These are phyloP conservation scores for Breviolum minutum DNA, from an alignment of 73 alveolate genomes.

Conservation along the genomic window DNA sequence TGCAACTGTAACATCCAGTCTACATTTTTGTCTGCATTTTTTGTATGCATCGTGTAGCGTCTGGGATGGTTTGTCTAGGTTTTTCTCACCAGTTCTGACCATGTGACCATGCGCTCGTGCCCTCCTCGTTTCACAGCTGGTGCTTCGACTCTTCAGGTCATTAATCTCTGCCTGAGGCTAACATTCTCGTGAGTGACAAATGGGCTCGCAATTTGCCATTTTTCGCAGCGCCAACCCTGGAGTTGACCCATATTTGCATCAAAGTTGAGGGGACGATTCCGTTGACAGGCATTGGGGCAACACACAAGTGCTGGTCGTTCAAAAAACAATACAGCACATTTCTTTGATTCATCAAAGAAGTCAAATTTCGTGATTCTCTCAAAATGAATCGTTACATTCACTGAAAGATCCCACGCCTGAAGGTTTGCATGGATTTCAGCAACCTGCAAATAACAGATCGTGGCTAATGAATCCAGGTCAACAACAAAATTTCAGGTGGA, in stretches of 20 bases:
- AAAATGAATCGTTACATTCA: not conserved
- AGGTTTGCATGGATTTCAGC: not conserved
- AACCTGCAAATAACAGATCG: not conserved
- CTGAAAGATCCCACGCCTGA: not conserved
- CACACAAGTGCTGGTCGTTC: no score
- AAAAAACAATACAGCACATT: no score
- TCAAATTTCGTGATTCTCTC: not conserved
- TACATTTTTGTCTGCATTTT: not conserved
- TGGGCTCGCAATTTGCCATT: no score
- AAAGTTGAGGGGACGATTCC: no score
- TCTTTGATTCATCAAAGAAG: no score
- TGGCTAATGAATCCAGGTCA: not conserved
- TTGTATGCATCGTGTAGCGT: not conserved
- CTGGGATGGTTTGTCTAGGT: not conserved
- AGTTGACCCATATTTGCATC: no score
- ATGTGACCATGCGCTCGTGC: not conserved
- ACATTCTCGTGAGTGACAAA: no score
- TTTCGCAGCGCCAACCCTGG: no score
- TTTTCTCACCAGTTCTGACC: not conserved
- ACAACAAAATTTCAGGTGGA: not conserved
- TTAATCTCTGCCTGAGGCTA: slow-evolving; percentile 81
- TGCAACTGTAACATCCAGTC: no score
- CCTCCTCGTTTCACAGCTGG: slow-evolving; percentile 80
- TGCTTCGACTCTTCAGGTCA: slow-evolving; percentile 70
- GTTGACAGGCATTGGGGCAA: no score